Evolutionary conservation across 2,329 filamentous ascomycete genomes (phyloP), one percentile per base, ranked within the genome.

Genomic region (Cladosporium sp.): DNA sequence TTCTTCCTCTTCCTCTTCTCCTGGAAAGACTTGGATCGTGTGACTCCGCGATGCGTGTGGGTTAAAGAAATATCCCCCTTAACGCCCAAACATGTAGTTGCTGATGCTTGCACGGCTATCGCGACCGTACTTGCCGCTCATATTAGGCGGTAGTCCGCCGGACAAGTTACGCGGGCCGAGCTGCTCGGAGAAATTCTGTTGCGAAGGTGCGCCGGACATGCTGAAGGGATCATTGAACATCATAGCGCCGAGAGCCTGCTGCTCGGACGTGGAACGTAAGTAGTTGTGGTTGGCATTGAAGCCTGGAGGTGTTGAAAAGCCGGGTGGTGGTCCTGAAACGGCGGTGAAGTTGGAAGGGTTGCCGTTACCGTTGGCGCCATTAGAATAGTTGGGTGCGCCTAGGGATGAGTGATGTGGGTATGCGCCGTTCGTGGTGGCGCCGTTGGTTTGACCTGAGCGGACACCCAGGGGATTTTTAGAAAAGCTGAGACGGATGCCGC

Each of bases 381-480:
- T 80, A 27, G 78, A 78, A 33, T 75, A 74, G 59, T 35, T 27
- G 12, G 36, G 25, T 18, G 16, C 27, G 7, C 35, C 29, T 36
- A 48, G 83, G 66, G n/a, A 74, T 69, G 8, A 73, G 73, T 32
- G 75, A 74, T 4, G 75, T 72, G 18, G 73, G 71, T 54, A 80
- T 70, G 8, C 72, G 68, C 35, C 74, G n/a, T 72, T 64, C 16
- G 75, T 69, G 33, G 72, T 75, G 67, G 78, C 73, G 52, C 71
- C 77, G 45, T 73, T 74, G 30, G 74, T 76, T 62, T 91, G 88
- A 20, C 82, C 83, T 1, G 87, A 89, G 39, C 93, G 85, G 22
- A 97, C 92, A 18, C 93, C 93, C 1, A 97, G 78, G 0, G 93
- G 93, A 61, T 97, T 97, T 74, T 97, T 97, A 25, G 92, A 96